Percentiles rank a stretch among this genome's conserved stretches.
phyloP scores from a whole-genome alignment of 2,329 filamentous ascomycete genomes.

The Plenodomus tracheiphilus region DNA sequence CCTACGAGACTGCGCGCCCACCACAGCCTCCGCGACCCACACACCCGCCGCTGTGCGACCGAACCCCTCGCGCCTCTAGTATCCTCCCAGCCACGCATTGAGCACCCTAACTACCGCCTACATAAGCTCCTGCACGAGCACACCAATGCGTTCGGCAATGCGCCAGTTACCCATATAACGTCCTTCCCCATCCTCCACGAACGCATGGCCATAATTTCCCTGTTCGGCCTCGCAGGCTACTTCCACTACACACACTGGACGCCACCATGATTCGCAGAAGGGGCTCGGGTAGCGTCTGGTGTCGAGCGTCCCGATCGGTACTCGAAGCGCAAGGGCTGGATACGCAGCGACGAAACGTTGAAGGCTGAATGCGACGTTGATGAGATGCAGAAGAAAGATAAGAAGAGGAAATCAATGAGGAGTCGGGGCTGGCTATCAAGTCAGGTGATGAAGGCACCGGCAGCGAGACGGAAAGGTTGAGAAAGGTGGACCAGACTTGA shows the following conservation, averaged over 20 bases:
- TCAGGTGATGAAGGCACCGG: too few relatives aligned
- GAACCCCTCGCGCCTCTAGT: too few relatives aligned
- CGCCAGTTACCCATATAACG: slow-evolving; percentile 79
- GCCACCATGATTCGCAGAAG: slow-evolving; percentile 61
- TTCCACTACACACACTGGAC: slow-evolving; percentile 72
- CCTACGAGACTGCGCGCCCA: too few relatives aligned
- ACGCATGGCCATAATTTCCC: slow-evolving; percentile 71
- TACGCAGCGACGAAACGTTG: slow-evolving; percentile 56
- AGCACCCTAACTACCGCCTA: too few relatives aligned
- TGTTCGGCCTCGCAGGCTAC: slow-evolving; percentile 52
- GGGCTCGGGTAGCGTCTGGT: slow-evolving; percentile 61
- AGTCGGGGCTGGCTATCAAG: too few relatives aligned
- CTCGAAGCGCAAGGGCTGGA: slow-evolving; percentile 79
- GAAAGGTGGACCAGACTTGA: slow-evolving; percentile 43
- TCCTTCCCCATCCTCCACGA: slow-evolving; percentile 92
- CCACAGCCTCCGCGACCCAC: too few relatives aligned
- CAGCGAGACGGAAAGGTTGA: slow-evolving; percentile 18
- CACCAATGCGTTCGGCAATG: slow-evolving; percentile 69
- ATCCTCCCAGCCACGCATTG: too few relatives aligned
- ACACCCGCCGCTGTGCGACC: too few relatives aligned
- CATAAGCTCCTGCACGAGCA: slow-evolving; percentile 65
- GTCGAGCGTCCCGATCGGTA: slow-evolving; percentile 77
- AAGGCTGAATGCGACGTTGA: slow-evolving; percentile 49
- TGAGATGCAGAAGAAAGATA: slow-evolving; percentile 7
- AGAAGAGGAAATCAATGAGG: slow-evolving; percentile 26